Percentiles rank a stretch among this genome's conserved stretches.
Conservation (phyloP, 2,329 filamentous ascomycete genomes). For the Penicillium sp. region DNA sequence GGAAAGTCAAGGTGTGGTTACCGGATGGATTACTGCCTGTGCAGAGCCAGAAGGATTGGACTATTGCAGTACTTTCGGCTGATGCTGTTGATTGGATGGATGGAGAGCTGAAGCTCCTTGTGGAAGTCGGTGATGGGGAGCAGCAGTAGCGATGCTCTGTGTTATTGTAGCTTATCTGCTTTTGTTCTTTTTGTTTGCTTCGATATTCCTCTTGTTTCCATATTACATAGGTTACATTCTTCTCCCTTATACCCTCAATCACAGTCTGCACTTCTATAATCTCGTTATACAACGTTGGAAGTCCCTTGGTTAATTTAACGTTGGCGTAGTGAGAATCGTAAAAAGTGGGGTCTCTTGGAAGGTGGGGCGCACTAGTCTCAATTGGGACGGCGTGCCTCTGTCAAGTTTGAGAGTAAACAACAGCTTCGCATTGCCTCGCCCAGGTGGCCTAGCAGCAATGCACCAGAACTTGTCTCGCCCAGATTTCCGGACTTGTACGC, state of each 20-base stretch:
- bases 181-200: neutral
- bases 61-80: constrained; percentile 44
- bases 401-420: neutral
- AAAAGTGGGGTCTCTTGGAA: neutral
- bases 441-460: neutral
- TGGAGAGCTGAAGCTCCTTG: constrained; percentile 43
- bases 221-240: neutral
- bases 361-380: neutral
- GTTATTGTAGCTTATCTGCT: neutral
- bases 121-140: constrained; percentile 33
- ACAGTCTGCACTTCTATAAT: neutral
- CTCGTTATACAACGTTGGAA: too few relatives aligned
- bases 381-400: neutral
- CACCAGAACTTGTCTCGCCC: neutral
- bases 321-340: neutral
- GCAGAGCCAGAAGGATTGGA: constrained; percentile 45
- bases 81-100: constrained; percentile 51
- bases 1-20: constrained; percentile 43
- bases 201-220: constrained; percentile 2
- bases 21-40: constrained; percentile 43
- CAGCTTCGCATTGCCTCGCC: neutral
- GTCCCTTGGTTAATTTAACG: neutral
- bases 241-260: constrained; percentile 3
- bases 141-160: constrained; percentile 6
- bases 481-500: neutral